A percentile compares a stretch with the other conserved stretches of the same genome.
Evolutionary conservation across 345 rosid species (phyloP).

Genomic region (Pugionium dolabratum): DNA sequence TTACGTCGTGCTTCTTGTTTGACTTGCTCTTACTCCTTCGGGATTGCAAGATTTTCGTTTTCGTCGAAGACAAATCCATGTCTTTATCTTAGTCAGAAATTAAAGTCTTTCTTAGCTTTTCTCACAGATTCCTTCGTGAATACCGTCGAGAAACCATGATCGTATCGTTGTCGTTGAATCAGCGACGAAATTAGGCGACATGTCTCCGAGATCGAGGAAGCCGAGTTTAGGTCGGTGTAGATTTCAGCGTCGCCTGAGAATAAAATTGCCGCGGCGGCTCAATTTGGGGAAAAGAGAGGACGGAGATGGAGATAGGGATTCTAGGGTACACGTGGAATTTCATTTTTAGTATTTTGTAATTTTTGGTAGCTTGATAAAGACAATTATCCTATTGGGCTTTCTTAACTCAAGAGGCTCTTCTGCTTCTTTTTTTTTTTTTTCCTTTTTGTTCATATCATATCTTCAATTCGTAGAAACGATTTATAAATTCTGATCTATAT

Average conservation of each 20-base stretch:
- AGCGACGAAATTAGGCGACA: neutral
- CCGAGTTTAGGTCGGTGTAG: no score
- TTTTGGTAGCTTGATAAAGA: neutral
- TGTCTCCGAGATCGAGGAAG: neutral
- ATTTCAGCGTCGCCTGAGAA: conserved; percentile 30
- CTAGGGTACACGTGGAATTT: conserved; percentile 35
- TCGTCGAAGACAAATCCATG: conserved; percentile 53
- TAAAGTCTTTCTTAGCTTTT: conserved; percentile 18
- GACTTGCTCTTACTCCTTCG: conserved; percentile 48
- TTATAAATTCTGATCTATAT: no score
- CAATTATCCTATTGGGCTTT: no score
- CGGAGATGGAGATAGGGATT: conserved; percentile 4
- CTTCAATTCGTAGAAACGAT: no score
- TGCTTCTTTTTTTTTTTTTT: no score
- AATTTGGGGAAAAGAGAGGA: conserved; percentile 27
- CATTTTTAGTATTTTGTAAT: neutral
- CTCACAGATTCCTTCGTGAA: conserved; percentile 1
- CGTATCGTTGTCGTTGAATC: neutral
- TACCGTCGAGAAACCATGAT: neutral
- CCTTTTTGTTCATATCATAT: no score
- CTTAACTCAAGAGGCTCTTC: no score
- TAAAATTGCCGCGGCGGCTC: conserved; percentile 31
- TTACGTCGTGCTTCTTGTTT: conserved; percentile 60
- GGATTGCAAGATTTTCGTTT: conserved; percentile 68
- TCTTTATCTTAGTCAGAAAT: conserved; percentile 16